A percentile compares a stretch with the other conserved stretches of the same genome.
These are phyloP conservation scores for Trametes cubensis DNA, from an alignment of 768 basidiomycete species.

Conservation along the genomic window DNA sequence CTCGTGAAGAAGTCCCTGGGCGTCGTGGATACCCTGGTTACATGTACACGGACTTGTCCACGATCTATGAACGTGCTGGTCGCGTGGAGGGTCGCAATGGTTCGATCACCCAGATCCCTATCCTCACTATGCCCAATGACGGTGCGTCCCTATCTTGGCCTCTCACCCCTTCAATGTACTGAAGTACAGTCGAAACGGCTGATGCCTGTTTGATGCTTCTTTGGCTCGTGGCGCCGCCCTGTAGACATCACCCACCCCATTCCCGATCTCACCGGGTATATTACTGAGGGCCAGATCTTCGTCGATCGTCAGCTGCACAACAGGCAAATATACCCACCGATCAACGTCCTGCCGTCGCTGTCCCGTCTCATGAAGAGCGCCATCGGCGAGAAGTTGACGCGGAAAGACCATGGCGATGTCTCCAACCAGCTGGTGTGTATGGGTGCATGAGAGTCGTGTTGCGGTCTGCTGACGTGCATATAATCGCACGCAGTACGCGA, in stretches of 20 bases:
- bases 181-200: background rate
- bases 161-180: background rate
- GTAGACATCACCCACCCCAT: constrained; percentile 99
- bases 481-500: constrained; percentile 71
- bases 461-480: constrained; percentile 5
- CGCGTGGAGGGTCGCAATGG: constrained; percentile 98
- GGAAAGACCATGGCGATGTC: constrained; percentile 98
- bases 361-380: constrained; percentile 99
- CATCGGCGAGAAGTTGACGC: constrained; percentile 94
- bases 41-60: constrained; percentile 99
- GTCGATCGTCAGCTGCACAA: constrained; percentile 98
- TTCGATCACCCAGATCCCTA: constrained; percentile 99
- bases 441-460: background rate
- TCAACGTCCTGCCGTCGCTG: constrained; percentile 97
- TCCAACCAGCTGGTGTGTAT: constrained; percentile 91
- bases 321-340: constrained; percentile 97
- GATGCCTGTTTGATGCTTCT: background rate
- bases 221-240: constrained; percentile 9
- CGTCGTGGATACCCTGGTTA: constrained; percentile 98
- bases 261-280: constrained; percentile 98
- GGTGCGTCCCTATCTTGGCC: constrained; percentile 52
- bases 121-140: constrained; percentile 99
- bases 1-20: constrained; percentile 98
- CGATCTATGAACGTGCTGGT: constrained; percentile 99
- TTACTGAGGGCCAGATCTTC: constrained; percentile 98